Base-by-base conservation (phyloP, 306 rosid genomes). In the Quillaja saponaria region DNA sequence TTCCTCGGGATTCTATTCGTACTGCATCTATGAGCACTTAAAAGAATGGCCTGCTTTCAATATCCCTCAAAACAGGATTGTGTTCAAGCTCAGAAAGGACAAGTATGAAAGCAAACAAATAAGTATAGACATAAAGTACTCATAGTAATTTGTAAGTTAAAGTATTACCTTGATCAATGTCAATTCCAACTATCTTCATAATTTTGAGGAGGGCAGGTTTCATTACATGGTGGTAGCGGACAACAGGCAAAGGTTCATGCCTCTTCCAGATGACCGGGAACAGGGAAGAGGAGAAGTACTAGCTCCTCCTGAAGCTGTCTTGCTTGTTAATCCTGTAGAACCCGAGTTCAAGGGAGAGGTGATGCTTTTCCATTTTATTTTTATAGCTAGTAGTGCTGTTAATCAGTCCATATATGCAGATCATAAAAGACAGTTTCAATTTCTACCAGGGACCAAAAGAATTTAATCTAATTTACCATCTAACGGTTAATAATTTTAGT, bases 1-100 rank as follows among this genome's bases (percentile, higher is more conserved):
- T 80, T 84, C 96, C 49, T 82, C 96, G 7, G 96, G 96, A 64
- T 86, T 89, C 81, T 89, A 89, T 86, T 81, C 96, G n/a, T 89
- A 89, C 55, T 95, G 79, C 64, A 84, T 82, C 63, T 89, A 89
- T 42, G 89, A 89, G 75, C 95, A 84, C 87, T 72, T 89, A 73
- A 70, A 47, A 63, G 91, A 79, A 66, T 86, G 96, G 95, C 96
- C 96, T 25, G 95, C 81, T 71, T 89, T 86, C 55, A 85, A 89
- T 58, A 46, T 89, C 57, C 55, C 82, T 58, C 88, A 89, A 80
- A 89, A 91, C 1, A 86, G 96, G 86, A 89, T 89, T 68, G 76
- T 91, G 61, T 89, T 89, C 85, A 89, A 89, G 76, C 84, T 86
- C 31, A 73, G 95, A 72, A 89, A 86, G 80, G 85, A 89, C 81